A percentile compares a stretch with the other conserved stretches of the same genome.
These are phyloP conservation scores for Aureobasidium pullulans DNA, from an alignment of 2,329 filamentous ascomycete genomes.

Conservation along the genomic window DNA sequence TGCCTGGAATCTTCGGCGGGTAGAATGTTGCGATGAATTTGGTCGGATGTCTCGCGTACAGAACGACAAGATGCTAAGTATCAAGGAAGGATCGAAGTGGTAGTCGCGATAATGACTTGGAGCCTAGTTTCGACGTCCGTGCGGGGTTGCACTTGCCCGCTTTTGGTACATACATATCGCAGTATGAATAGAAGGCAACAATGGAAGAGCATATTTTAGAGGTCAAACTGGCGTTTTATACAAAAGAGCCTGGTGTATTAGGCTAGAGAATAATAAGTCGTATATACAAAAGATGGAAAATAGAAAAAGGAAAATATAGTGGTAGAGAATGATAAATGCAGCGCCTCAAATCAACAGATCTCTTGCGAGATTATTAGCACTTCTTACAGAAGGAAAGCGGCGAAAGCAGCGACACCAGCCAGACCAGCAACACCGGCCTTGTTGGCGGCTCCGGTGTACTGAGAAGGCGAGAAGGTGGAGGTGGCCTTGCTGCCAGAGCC, in stretches of 20 bases:
- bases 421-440: constrained; percentile 8
- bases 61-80: no score
- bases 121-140: no score
- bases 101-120: no score
- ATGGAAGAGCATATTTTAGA: neutral
- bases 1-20: no score
- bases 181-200: no score
- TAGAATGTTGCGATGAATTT: no score
- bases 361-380: neutral
- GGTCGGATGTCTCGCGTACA: no score
- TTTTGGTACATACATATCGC: neutral
- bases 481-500: constrained; percentile 7
- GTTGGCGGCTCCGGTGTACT: constrained; percentile 14
- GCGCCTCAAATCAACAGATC: constrained; percentile 3
- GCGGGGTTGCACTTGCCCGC: neutral
- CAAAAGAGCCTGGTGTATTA: neutral
- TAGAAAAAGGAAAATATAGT: neutral
- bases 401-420: constrained; percentile 10
- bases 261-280: neutral
- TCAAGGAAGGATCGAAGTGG: no score
- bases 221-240: neutral
- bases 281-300: constrained; percentile 10
- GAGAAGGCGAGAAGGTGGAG: neutral
- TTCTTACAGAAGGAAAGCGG: constrained; percentile 12
- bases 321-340: neutral